Evolutionary conservation across 495 filamentous ascomycete genomes (phyloP).

Genomic region (Lepidopterella palustris): DNA sequence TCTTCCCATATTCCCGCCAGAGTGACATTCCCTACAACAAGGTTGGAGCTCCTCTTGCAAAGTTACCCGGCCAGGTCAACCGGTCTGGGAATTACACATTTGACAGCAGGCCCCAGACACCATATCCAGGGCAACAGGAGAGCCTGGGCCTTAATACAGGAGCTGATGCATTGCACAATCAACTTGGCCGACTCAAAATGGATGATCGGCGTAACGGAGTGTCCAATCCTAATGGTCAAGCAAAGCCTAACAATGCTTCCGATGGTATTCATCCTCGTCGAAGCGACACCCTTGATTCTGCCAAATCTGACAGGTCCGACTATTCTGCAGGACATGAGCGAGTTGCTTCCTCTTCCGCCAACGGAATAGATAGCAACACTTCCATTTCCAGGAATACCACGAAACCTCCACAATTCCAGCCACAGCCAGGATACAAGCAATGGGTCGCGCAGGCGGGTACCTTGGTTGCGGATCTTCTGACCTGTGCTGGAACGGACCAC

Average conservation of each 20-base stretch:
- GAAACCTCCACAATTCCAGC: constrained; percentile 51
- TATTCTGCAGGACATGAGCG: constrained; percentile 6
- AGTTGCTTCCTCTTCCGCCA: constrained; percentile 1
- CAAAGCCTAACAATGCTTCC: constrained; percentile 18
- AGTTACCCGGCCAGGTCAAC: constrained; percentile 44
- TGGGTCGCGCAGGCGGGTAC: constrained; percentile 98
- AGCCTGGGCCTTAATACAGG: constrained; percentile 57
- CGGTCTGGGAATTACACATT: constrained; percentile 65
- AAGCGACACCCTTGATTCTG: constrained; percentile 57
- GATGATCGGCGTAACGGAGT: constrained; percentile 43
- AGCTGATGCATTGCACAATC: constrained; percentile 56
- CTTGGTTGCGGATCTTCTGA: constrained; percentile 86
- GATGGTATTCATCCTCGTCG: constrained; percentile 28
- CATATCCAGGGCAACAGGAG: constrained; percentile 59
- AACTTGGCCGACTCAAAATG: constrained; percentile 55
- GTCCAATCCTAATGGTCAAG: constrained; percentile 39
- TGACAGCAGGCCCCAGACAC: constrained; percentile 84
- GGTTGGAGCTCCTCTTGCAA: constrained; percentile 76
- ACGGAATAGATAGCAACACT: constrained; percentile 18
- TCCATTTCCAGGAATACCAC: constrained; percentile 15
- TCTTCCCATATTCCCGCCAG: constrained; percentile 94
- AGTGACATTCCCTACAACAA: constrained; percentile 96
- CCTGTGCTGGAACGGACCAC: constrained; percentile 93
- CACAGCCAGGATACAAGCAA: constrained; percentile 90
- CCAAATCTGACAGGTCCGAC: constrained; percentile 40